phyloP scores from a whole-genome alignment of 495 filamentous ascomycete species.

The Penicillium cosmopolitanum region DNA sequence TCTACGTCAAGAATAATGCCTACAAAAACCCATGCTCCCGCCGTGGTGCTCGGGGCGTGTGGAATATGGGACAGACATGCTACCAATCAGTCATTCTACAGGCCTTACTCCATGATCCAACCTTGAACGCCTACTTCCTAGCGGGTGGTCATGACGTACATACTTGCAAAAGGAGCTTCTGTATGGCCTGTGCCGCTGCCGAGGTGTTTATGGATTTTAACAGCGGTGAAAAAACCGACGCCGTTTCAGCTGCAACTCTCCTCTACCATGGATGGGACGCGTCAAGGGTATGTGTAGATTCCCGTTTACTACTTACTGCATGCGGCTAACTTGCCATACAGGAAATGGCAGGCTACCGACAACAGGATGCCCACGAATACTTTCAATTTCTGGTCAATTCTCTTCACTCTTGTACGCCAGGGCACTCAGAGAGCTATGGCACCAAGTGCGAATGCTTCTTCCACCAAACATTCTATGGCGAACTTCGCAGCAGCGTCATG shows the following conservation, averaged over 20 bases:
- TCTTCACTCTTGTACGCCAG: conserved; percentile 61
- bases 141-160: conserved; percentile 75
- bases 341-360: conserved; percentile 85
- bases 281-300: conserved; percentile 22
- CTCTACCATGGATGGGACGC: conserved; percentile 49
- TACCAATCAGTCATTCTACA: conserved; percentile 93
- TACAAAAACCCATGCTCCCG: conserved; percentile 48
- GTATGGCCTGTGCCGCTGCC: conserved; percentile 84
- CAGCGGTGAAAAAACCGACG: conserved; percentile 75
- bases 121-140: conserved; percentile 84
- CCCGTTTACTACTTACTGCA: background rate
- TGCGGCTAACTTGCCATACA: conserved; percentile 53
- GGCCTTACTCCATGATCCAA: conserved; percentile 83
- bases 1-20: conserved; percentile 48
- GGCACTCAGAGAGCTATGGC: conserved; percentile 53
- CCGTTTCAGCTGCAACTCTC: conserved; percentile 81
- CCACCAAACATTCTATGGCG: conserved; percentile 86
- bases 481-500: conserved; percentile 82
- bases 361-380: conserved; percentile 95
- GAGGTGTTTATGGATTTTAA: conserved; percentile 93
- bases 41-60: conserved; percentile 76
- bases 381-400: conserved; percentile 90
- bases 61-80: conserved; percentile 92
- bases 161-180: conserved; percentile 62
- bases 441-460: conserved; percentile 82